A percentile compares a stretch with the other conserved stretches of the same genome.
Conservation (phyloP, 2,329 filamentous ascomycete species). For the Neoascochyta sp. region DNA sequence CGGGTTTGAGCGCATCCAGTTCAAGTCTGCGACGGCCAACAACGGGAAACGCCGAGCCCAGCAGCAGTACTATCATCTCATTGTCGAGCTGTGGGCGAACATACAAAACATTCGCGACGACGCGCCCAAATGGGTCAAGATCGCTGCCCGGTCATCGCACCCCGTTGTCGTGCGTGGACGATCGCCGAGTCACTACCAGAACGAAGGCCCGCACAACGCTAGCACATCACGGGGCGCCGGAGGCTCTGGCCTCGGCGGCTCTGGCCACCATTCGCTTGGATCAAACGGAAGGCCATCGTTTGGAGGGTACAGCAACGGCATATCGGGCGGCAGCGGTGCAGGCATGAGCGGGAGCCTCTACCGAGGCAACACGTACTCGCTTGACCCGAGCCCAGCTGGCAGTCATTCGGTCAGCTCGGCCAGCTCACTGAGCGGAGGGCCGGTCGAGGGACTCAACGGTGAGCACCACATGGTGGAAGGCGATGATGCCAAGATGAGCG, state of each 20-base stretch:
- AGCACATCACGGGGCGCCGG: slow-evolving; percentile 32
- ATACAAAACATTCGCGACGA: slow-evolving; percentile 29
- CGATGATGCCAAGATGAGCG: slow-evolving; percentile 40
- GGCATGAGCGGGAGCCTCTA: slow-evolving; percentile 34
- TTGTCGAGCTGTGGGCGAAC: slow-evolving; percentile 61
- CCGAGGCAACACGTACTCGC: slow-evolving; percentile 35
- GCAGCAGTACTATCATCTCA: slow-evolving; percentile 89
- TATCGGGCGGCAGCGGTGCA: slow-evolving; percentile 28
- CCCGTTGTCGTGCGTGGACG: slow-evolving; percentile 42
- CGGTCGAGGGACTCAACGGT: slow-evolving; percentile 41
- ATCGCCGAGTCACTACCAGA: slow-evolving; percentile 45
- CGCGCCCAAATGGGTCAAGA: slow-evolving; percentile 35
- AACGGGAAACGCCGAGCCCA: slow-evolving; percentile 87
- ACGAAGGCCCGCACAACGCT: slow-evolving; percentile 44
- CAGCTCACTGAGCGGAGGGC: slow-evolving; percentile 40
- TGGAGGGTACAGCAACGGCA: slow-evolving; percentile 28
- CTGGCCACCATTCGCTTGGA: slow-evolving; percentile 58
- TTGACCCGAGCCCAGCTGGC: slow-evolving; percentile 39
- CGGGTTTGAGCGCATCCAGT: slow-evolving; percentile 85
- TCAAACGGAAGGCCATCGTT: slow-evolving; percentile 56
- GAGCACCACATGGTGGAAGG: slow-evolving; percentile 43
- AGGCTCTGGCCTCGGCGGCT: slow-evolving; percentile 28
- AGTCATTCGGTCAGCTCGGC: slow-evolving; percentile 47
- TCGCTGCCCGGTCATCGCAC: slow-evolving; percentile 34
- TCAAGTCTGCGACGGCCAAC: slow-evolving; percentile 90